Evolutionary conservation across 2,329 filamentous ascomycete species (phyloP).

Genomic region (Gaeumannomyces sp.): DNA sequence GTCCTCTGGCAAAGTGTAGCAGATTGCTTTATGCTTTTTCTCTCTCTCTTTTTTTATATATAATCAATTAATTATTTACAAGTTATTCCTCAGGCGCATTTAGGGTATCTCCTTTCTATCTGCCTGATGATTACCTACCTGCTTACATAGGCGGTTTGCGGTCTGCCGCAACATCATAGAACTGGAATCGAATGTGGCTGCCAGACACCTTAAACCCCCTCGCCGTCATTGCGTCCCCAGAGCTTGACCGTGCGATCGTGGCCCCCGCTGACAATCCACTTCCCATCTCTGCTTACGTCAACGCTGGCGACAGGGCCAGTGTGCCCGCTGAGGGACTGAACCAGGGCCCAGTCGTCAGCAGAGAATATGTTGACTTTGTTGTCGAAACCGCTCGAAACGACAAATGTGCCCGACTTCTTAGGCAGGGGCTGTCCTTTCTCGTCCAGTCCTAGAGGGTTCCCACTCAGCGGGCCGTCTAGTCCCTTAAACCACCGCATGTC

Average conservation of each 20-base stretch:
- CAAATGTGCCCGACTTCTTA: conserved; percentile 85
- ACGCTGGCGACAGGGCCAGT: conserved; percentile 87
- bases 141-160: too few relatives aligned
- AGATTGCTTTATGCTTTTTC: too few relatives aligned
- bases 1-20: too few relatives aligned
- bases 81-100: too few relatives aligned
- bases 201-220: conserved; percentile 13
- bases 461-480: conserved; percentile 63
- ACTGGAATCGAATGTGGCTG: neutral
- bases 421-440: conserved; percentile 63
- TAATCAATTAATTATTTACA: too few relatives aligned
- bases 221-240: conserved; percentile 80
- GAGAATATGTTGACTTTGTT: conserved; percentile 94
- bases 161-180: neutral
- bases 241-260: conserved; percentile 94
- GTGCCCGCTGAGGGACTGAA: conserved; percentile 84
- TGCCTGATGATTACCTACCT: too few relatives aligned
- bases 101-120: too few relatives aligned
- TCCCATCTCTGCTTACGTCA: conserved; percentile 78
- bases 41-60: too few relatives aligned
- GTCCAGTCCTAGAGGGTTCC: conserved; percentile 52
- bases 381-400: conserved; percentile 88
- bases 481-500: conserved; percentile 95
- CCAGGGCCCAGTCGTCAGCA: conserved; percentile 88
- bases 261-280: conserved; percentile 90